Evolutionary conservation across 2,329 filamentous ascomycete species (phyloP).

Genomic region (Aquanectria penicillioides): DNA sequence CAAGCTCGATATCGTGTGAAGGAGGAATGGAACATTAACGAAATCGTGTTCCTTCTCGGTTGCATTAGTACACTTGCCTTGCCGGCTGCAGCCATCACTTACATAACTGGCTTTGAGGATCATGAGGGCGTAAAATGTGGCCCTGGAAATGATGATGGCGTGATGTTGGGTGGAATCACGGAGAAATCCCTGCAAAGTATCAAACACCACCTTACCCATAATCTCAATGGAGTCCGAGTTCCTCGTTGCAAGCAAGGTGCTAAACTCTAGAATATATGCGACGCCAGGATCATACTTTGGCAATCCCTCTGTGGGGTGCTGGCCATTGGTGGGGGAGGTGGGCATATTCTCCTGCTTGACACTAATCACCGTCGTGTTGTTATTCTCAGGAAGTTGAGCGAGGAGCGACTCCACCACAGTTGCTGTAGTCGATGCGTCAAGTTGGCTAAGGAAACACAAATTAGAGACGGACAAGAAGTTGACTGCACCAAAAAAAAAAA

Average conservation of each 20-base stretch:
- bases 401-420: slow-evolving; percentile 74
- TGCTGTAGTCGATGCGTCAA: slow-evolving; percentile 46
- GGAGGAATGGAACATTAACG: slow-evolving; percentile 87
- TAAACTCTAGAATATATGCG: slow-evolving; percentile 91
- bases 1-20: slow-evolving; percentile 91
- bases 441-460: slow-evolving; percentile 42
- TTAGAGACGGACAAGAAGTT: slow-evolving; percentile 12
- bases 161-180: slow-evolving; percentile 84
- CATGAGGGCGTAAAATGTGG: slow-evolving; percentile 86
- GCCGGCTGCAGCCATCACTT: slow-evolving; percentile 50
- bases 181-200: slow-evolving; percentile 82
- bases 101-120: slow-evolving; percentile 87
- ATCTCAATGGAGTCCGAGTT: slow-evolving; percentile 77
- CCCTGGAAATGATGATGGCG: slow-evolving; percentile 82
- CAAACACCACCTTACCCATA: slow-evolving; percentile 82
- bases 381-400: slow-evolving; percentile 87
- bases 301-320: slow-evolving; percentile 44
- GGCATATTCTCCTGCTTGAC: slow-evolving; percentile 87
- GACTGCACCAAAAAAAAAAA: neutral
- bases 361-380: slow-evolving; percentile 78
- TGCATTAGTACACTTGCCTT: slow-evolving; percentile 30
- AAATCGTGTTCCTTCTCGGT: slow-evolving; percentile 80
- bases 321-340: slow-evolving; percentile 67
- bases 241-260: slow-evolving; percentile 81
- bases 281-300: slow-evolving; percentile 85